These are phyloP conservation scores for Aegilops tauschii DNA, from an alignment of 176 grass and related monocot genomes.

Conservation along the genomic window DNA sequence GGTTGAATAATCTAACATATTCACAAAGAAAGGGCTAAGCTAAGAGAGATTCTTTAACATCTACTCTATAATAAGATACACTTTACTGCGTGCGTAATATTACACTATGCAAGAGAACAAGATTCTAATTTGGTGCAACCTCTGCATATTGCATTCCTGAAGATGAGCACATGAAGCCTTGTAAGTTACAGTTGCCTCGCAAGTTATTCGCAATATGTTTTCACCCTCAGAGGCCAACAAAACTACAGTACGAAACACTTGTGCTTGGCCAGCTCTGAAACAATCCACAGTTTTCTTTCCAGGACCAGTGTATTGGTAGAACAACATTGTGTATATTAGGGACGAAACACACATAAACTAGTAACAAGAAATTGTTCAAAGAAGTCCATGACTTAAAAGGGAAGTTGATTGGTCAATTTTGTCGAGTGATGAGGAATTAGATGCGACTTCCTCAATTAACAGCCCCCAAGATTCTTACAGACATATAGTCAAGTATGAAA, in stretches of 20 bases:
- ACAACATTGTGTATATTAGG: background rate
- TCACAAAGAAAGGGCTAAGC: background rate
- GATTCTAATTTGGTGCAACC: background rate
- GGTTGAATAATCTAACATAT: background rate
- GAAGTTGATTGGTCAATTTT: background rate
- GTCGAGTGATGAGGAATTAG: background rate
- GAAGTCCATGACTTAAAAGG: background rate
- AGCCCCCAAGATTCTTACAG: background rate
- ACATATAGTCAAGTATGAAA: background rate
- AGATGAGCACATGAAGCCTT: background rate
- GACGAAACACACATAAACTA: conserved; percentile 5
- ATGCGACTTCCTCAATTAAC: background rate
- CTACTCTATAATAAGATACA: background rate
- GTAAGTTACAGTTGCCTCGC: background rate
- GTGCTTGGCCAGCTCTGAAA: background rate
- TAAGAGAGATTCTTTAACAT: background rate
- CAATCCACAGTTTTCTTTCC: background rate
- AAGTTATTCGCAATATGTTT: background rate
- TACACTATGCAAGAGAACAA: background rate
- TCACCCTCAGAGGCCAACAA: background rate
- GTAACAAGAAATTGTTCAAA: conserved; percentile 2
- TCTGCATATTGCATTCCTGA: conserved; percentile 3
- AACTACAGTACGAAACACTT: background rate
- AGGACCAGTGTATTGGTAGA: background rate
- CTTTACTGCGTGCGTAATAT: background rate